Evolutionary conservation across 345 rosid genomes (phyloP), one percentile per base, ranked within the genome.

Genomic region (Cardiospermum halicacabum): DNA sequence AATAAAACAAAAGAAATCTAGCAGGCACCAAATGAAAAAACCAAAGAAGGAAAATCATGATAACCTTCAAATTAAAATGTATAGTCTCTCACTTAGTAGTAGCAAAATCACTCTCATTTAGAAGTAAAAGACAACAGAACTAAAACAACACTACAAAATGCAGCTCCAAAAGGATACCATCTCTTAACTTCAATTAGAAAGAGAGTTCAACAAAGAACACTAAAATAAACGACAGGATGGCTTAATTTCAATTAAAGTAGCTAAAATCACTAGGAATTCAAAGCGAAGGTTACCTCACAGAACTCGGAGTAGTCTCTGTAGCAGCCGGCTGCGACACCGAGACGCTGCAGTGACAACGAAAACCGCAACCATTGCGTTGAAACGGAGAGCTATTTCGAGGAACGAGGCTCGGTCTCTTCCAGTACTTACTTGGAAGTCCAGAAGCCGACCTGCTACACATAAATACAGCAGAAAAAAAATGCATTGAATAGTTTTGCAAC

Each of bases 341-440:
- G 73, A 69, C 74, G 36, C 69, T 72, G 75, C 84, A 80, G 65
- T 68, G 72, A 75, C 84, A 77, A 22, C 79, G 88, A 56, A 62
- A 79, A 32, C 64, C 59, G 11, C 64, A n/a, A 57, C 53, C 43
- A 36, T 56, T 54, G 49, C 50, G 61, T 26, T 64, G 48, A 27
- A 60, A 28, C 9, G 22, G 25, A 22, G 25, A 19, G 30, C 50
- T 49, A 1, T 56, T 62, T 45, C 1, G 73, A 27, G 49, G 65
- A 56, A 67, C 28, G 25, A 18, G 45, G 42, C 31, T 66, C 55
- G 61, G 25, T 30, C 28, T 67, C 42, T 8, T 50, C 56, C 62
- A 63, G 40, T 37, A 75, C 22, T 68, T 45, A 40, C 74, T 64
- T 40, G 70, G 56, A 22, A 62, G 28, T 26, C 78, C 71, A 24